Evolutionary conservation across 257 asterid species (phyloP).

Genomic region (Penstemon eatonii): DNA sequence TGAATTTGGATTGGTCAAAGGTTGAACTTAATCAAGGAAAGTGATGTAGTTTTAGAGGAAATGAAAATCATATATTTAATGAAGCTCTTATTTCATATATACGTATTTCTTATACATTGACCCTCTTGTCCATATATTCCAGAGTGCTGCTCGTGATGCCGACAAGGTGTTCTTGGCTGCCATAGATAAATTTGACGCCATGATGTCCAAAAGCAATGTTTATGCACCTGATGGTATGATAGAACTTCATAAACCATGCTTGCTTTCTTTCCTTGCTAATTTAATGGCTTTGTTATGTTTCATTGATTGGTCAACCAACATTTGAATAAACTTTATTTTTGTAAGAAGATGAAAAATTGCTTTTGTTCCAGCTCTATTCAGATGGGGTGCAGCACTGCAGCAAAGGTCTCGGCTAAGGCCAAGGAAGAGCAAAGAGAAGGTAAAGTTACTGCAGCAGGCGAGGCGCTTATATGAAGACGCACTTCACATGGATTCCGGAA

Average conservation of each 20-base stretch:
- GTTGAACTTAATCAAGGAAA: not conserved
- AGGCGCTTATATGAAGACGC: conserved; percentile 82
- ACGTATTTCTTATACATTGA: conserved; percentile 3
- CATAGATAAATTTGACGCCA: conserved; percentile 87
- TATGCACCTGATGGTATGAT: conserved; percentile 80
- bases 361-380: conserved; percentile 71
- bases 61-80: not conserved
- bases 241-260: conserved; percentile 13
- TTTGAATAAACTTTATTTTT: conserved; percentile 6
- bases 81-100: conserved; percentile 6
- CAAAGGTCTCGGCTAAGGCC: conserved; percentile 82
- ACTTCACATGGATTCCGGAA: conserved; percentile 67
- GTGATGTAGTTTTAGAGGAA: not conserved
- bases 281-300: conserved; percentile 4
- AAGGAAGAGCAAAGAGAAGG: conserved; percentile 70
- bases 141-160: conserved; percentile 84
- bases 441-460: conserved; percentile 85
- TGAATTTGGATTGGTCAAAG: conserved; percentile 13
- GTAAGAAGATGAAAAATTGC: not conserved
- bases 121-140: conserved; percentile 29
- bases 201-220: conserved; percentile 77
- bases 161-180: conserved; percentile 92
- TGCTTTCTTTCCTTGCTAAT: conserved; percentile 17
- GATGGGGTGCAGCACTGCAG: conserved; percentile 89
- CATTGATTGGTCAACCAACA: not conserved